These are phyloP conservation scores for Orbilia quercus DNA, from an alignment of 2,329 filamentous ascomycete species.

Conservation along the genomic window DNA sequence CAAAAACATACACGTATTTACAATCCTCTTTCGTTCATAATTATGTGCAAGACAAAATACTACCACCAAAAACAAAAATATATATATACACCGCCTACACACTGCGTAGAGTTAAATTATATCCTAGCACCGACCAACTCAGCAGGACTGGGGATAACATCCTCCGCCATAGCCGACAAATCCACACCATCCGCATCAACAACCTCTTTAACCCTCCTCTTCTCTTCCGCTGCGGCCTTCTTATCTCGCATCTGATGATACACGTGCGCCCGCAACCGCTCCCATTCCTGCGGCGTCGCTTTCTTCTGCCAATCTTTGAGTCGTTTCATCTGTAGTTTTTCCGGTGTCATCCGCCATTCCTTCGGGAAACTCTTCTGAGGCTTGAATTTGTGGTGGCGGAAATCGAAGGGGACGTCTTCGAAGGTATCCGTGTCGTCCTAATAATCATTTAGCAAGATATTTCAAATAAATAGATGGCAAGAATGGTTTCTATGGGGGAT, in stretches of 20 bases:
- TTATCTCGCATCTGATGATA: conserved; percentile 15
- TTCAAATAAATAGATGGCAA: too few species aligned
- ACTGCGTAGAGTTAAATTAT: too few species aligned
- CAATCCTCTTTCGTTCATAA: not conserved
- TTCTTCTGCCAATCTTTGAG: conserved; percentile 44
- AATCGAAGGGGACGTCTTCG: conserved; percentile 87
- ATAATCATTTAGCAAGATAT: not conserved
- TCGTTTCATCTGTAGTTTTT: conserved; percentile 65
- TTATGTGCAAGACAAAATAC: conserved; percentile 28
- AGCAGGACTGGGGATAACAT: not conserved
- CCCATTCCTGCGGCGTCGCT: conserved; percentile 35
- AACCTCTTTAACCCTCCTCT: not conserved
- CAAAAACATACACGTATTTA: not conserved
- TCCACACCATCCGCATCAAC: conserved; percentile 1
- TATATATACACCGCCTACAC: conserved; percentile 9
- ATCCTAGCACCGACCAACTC: too few species aligned
- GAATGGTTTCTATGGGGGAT: too few species aligned
- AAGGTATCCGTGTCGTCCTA: conserved; percentile 82
- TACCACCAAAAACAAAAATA: conserved; percentile 4
- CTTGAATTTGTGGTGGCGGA: conserved; percentile 71
- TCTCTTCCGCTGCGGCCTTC: conserved; percentile 29
- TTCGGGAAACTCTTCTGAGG: conserved; percentile 77
- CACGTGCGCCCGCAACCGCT: conserved; percentile 30
- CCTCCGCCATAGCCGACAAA: not conserved
- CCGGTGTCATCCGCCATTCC: conserved; percentile 81